Percentiles rank a stretch among this genome's conserved stretches.
These are phyloP conservation scores for Colletotrichum orchidophilum DNA, from an alignment of 2,329 filamentous ascomycete species.

Conservation along the genomic window DNA sequence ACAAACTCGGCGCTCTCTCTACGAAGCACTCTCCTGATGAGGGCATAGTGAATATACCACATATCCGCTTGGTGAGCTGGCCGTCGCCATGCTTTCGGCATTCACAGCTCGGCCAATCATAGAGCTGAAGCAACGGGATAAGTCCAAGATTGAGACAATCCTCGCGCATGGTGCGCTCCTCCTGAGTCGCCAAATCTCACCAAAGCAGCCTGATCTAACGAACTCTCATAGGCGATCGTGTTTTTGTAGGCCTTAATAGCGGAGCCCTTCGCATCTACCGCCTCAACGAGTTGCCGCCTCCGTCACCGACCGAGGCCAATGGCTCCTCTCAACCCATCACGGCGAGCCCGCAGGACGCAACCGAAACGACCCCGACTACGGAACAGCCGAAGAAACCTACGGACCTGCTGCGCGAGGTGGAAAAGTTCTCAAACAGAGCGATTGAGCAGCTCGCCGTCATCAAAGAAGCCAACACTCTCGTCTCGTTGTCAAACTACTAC, in stretches of 20 bases:
- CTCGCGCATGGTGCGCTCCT: slow-evolving; percentile 78
- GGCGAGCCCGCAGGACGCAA: slow-evolving; percentile 41
- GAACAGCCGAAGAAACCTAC: slow-evolving; percentile 64
- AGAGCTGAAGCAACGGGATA: slow-evolving; percentile 95
- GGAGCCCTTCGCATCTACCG: slow-evolving; percentile 91
- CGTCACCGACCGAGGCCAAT: slow-evolving; percentile 49
- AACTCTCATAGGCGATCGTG: slow-evolving; percentile 75
- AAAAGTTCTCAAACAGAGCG: slow-evolving; percentile 90
- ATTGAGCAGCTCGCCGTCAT: slow-evolving; percentile 95
- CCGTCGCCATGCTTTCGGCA: slow-evolving; percentile 86
- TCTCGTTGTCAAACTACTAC: slow-evolving; percentile 90
- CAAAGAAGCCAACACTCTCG: slow-evolving; percentile 90
- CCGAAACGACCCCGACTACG: slow-evolving; percentile 23
- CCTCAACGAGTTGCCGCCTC: slow-evolving; percentile 72
- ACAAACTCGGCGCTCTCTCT: background rate
- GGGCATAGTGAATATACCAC: slow-evolving; percentile 5
- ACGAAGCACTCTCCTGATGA: slow-evolving; percentile 21
- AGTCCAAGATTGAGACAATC: slow-evolving; percentile 96
- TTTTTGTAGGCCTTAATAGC: slow-evolving; percentile 91
- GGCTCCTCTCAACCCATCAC: slow-evolving; percentile 40
- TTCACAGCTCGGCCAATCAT: slow-evolving; percentile 96
- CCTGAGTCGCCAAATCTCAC: background rate
- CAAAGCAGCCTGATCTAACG: slow-evolving; percentile 8
- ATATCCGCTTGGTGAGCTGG: slow-evolving; percentile 49
- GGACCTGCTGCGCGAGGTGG: slow-evolving; percentile 88